These are phyloP conservation scores for Amanita jacksonii DNA, from an alignment of 768 basidiomycete genomes.

Conservation along the genomic window DNA sequence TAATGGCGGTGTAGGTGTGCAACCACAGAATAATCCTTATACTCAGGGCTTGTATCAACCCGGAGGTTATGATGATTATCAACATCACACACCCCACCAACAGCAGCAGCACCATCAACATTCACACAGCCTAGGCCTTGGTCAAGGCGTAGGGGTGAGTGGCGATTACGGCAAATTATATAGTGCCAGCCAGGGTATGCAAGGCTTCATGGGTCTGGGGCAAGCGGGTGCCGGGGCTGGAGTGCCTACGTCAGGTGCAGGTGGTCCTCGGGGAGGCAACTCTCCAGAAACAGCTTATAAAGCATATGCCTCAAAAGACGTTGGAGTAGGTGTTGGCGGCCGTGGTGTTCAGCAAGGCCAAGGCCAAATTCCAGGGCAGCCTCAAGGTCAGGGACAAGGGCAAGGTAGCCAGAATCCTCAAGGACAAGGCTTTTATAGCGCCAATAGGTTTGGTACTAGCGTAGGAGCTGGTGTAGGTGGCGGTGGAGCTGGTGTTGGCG, in stretches of 20 bases:
- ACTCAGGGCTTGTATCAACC: slow-evolving; percentile 59
- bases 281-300: slow-evolving; percentile 74
- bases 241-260: slow-evolving; percentile 27
- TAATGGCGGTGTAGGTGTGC: slow-evolving; percentile 37
- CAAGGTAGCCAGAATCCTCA: slow-evolving; percentile 41
- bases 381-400: slow-evolving; percentile 39
- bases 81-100: slow-evolving; percentile 43
- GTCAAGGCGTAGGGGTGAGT: slow-evolving; percentile 25
- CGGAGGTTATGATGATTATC: slow-evolving; percentile 35
- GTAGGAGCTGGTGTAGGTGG: slow-evolving; percentile 26
- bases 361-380: slow-evolving; percentile 44
- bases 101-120: slow-evolving; percentile 51
- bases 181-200: slow-evolving; percentile 48
- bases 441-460: slow-evolving; percentile 32
- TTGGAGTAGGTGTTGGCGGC: slow-evolving; percentile 36
- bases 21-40: slow-evolving; percentile 48
- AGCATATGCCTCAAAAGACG: slow-evolving; percentile 64
- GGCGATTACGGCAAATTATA: slow-evolving; percentile 37
- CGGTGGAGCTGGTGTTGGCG: slow-evolving; percentile 28
- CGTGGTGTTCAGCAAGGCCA: slow-evolving; percentile 33
- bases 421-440: slow-evolving; percentile 40
- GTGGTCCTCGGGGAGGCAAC: slow-evolving; percentile 41
- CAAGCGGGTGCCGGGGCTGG: slow-evolving; percentile 31
- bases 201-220: slow-evolving; percentile 61
- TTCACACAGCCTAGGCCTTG: slow-evolving; percentile 33